Evolutionary conservation across 495 filamentous ascomycete species (phyloP).

Genomic region (Penicillium tannophilum): DNA sequence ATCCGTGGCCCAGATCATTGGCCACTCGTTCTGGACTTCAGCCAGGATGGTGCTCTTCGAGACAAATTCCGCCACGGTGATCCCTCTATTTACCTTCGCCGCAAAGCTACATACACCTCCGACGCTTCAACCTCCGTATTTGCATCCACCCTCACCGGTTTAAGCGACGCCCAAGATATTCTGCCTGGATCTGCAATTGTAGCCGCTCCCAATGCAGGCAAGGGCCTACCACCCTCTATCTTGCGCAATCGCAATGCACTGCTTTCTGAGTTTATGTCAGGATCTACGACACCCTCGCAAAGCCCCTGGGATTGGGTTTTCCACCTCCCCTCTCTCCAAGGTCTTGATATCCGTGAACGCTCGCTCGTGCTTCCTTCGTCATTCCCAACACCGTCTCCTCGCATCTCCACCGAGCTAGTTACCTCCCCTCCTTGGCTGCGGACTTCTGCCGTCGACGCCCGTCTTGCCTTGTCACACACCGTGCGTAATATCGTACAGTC

Average conservation of each 20-base stretch:
- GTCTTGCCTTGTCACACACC: conserved; percentile 68
- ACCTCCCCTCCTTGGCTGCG: conserved; percentile 46
- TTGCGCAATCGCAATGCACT: conserved; percentile 25
- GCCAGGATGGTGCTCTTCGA: conserved; percentile 59
- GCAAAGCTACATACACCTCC: conserved; percentile 69
- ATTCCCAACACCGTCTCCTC: conserved; percentile 31
- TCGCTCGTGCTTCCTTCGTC: conserved; percentile 70
- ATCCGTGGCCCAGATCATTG: conserved; percentile 77
- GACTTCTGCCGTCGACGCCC: conserved; percentile 74
- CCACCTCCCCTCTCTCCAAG: conserved; percentile 58
- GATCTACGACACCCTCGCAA: conserved; percentile 42
- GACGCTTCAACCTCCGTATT: conserved; percentile 65
- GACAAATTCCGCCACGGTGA: conserved; percentile 66
- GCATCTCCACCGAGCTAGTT: conserved; percentile 39
- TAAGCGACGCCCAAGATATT: conserved; percentile 45
- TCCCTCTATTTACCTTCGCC: conserved; percentile 79
- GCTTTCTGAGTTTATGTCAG: conserved; percentile 24
- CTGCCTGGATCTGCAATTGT: conserved; percentile 30
- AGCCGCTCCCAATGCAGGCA: conserved; percentile 27
- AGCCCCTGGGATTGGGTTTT: conserved; percentile 77
- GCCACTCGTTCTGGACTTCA: conserved; percentile 82
- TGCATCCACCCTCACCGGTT: conserved; percentile 64
- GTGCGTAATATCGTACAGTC: conserved; percentile 57
- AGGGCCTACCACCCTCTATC: conserved; percentile 35
- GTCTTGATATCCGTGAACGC: conserved; percentile 74